A percentile compares a stretch with the other conserved stretches of the same genome.
phyloP scores from a whole-genome alignment of 768 basidiomycete genomes.

The Cystofilobasidium capitatum region DNA sequence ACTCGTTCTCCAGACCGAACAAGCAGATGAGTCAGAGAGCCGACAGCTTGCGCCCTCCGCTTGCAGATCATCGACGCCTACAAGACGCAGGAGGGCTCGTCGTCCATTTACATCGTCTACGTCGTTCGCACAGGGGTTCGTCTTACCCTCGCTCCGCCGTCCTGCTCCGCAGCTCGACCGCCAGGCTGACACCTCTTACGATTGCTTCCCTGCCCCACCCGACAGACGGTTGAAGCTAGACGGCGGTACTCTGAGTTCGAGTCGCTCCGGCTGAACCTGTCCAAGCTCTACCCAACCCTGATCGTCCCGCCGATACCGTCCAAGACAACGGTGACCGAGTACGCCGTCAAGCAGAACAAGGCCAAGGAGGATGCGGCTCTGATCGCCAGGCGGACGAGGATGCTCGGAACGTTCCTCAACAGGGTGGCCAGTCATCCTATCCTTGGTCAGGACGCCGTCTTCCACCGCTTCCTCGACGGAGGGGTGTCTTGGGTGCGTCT shows the following conservation, averaged over 20 bases:
- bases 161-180: constrained; percentile 24
- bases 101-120: constrained; percentile 86
- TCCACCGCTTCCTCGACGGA: constrained; percentile 89
- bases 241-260: constrained; percentile 98
- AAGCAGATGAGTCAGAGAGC: too few species aligned
- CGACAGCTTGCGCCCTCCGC: background rate
- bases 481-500: constrained; percentile 73
- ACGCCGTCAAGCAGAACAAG: constrained; percentile 91
- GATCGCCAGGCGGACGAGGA: constrained; percentile 83
- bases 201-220: background rate
- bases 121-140: constrained; percentile 77
- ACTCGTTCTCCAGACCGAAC: too few species aligned
- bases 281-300: constrained; percentile 83
- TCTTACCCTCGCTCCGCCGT: constrained; percentile 7
- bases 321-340: constrained; percentile 89
- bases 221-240: constrained; percentile 65
- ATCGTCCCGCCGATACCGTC: constrained; percentile 97
- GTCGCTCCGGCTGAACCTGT: constrained; percentile 70
- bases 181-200: background rate
- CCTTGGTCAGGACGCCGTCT: constrained; percentile 86
- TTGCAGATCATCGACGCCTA: constrained; percentile 81
- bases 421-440: constrained; percentile 85
- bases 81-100: constrained; percentile 84
- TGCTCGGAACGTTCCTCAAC: constrained; percentile 91
- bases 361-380: constrained; percentile 91